phyloP scores from a whole-genome alignment of 202 grass and related monocot genomes.

The Carex sylvatica region DNA sequence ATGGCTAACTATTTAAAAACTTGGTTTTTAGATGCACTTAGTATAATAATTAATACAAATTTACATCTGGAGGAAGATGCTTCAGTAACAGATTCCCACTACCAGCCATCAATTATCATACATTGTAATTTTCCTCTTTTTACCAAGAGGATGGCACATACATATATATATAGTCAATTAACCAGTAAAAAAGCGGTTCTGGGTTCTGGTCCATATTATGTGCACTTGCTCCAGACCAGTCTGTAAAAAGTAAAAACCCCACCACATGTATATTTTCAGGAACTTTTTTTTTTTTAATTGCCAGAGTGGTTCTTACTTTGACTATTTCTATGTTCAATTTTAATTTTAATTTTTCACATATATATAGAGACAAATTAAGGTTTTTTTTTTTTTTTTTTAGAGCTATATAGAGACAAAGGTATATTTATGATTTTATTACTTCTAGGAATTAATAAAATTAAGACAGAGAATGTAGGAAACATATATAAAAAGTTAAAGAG shows the following conservation, averaged over 20 bases:
- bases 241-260: not conserved
- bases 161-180: not conserved
- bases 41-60: not conserved
- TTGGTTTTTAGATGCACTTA: too few species aligned
- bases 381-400: too few species aligned
- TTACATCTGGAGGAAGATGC: not conserved
- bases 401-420: too few species aligned
- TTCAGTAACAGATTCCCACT: not conserved
- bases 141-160: not conserved
- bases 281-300: not conserved
- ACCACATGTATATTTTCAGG: constrained; percentile 1
- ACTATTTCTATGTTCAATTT: not conserved
- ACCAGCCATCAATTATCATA: not conserved
- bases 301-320: not conserved
- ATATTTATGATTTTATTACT: not conserved
- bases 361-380: too few species aligned
- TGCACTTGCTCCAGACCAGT: not conserved
- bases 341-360: not conserved
- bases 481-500: not conserved
- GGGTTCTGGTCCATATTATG: not conserved
- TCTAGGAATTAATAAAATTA: too few species aligned
- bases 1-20: too few species aligned
- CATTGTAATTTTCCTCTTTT: not conserved
- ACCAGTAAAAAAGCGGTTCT: not conserved
- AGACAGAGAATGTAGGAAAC: not conserved